Evolutionary conservation across 192 early-diverging fungal genomes (phyloP), one percentile per base, ranked within the genome.

Genomic region (Thoreauomyces humboldtii): DNA sequence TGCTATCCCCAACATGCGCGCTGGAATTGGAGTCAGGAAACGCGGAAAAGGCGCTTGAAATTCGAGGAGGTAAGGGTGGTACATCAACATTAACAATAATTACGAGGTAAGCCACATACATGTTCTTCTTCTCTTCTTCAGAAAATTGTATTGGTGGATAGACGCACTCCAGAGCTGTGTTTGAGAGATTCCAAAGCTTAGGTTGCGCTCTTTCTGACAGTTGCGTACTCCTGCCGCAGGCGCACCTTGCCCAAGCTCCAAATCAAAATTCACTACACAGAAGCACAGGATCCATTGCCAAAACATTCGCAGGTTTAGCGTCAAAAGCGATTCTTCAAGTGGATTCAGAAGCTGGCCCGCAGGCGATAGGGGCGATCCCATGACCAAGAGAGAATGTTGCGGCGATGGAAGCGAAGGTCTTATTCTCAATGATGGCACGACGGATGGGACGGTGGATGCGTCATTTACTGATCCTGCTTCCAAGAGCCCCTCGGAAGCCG

Each of bases 11-110:
- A 38, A 63, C 19, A 45, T 83, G 81, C 5, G 72, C 51, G 6
- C 68, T 48, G 2, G 81, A 83, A 52, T 83, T 83, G 5, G 78
- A 80, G 65, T 83, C 81, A 12, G 81, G 81, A 54, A 83, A 83
- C 31, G 81, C 79, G 5, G 81, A 80, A 63, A 83, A 83, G 42
- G 75, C 70, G 4, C 76, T 81, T 48, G 5, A 28, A 48, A 22
- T 12, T 35, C 21, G 14, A 17, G 2, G 21, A 38, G 28, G 5
- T 4, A 34, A 42, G 28, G 45, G 17, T 55, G 7, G 4, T 32
- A n/a, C n/a, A n/a, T n/a, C n/a, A n/a, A n/a, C n/a, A n/a, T n/a
- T n/a, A n/a, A n/a, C n/a, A n/a, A n/a, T n/a, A n/a, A n/a, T n/a
- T n/a, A n/a, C n/a, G n/a, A n/a, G n/a, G n/a, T n/a, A n/a, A n/a